These are phyloP conservation scores for Diaporthe longicolla DNA, from an alignment of 2,329 filamentous ascomycete species.

Conservation along the genomic window DNA sequence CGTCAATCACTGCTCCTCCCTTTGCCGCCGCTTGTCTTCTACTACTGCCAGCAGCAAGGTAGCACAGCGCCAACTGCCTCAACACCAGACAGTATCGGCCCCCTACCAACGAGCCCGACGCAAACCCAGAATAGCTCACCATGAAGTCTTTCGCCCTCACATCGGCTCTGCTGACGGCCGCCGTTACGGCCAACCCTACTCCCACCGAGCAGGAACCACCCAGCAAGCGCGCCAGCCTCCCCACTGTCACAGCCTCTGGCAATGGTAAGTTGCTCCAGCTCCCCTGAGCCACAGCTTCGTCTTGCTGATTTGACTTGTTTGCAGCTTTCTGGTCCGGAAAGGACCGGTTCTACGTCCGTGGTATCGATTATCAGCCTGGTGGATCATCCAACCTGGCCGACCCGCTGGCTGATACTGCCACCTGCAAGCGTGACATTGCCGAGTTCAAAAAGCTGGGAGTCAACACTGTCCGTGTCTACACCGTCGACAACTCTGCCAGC, in stretches of 20 bases:
- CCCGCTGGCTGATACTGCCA: conserved; percentile 78
- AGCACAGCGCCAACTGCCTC: not conserved
- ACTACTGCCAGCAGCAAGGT: not conserved
- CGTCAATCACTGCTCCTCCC: conserved; percentile 27
- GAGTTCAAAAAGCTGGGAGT: conserved; percentile 89
- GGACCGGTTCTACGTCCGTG: conserved; percentile 71
- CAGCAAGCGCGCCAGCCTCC: conserved; percentile 64
- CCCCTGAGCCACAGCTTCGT: not conserved
- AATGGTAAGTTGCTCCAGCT: conserved; percentile 61
- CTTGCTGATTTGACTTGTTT: not conserved
- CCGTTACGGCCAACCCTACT: conserved; percentile 65
- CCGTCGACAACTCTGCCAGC: conserved; percentile 85
- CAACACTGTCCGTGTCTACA: conserved; percentile 95
- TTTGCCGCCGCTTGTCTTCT: conserved; percentile 13
- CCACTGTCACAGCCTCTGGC: conserved; percentile 67
- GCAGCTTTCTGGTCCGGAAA: conserved; percentile 69
- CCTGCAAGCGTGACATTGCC: conserved; percentile 84
- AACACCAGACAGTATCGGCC: not conserved
- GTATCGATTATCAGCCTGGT: conserved; percentile 75
- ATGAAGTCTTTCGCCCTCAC: conserved; percentile 66
- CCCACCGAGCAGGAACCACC: conserved; percentile 62
- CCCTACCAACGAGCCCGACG: not conserved
- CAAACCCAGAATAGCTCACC: conserved; percentile 44
- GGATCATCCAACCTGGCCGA: conserved; percentile 72
- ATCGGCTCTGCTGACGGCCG: conserved; percentile 63